Evolutionary conservation across 805 yeast genomes (phyloP), one percentile per base, ranked within the genome.

Genomic region (Metschnikowia chrysomelidarum): DNA sequence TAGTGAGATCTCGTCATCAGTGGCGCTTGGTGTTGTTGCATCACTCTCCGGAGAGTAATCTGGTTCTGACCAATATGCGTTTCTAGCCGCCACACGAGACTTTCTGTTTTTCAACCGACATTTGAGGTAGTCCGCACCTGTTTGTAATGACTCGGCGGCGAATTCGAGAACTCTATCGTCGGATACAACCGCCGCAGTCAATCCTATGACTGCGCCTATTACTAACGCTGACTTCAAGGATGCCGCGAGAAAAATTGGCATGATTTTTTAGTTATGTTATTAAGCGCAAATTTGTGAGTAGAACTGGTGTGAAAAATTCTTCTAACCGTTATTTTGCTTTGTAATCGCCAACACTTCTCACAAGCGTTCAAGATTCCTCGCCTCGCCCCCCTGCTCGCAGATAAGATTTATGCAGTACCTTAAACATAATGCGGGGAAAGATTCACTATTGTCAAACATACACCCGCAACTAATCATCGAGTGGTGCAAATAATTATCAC

Each of bases 171-270:
- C 29, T 19, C 27, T 30, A 13, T 45, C 49, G 18, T 45, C 42
- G 7, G 47, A 34, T 8, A 39, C 19, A 14, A 44, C 26, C 14
- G 49, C 49, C 16, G 36, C 43, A 8, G 40, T 22, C 21, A 42
- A 41, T 5, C 47, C 49, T 11, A 45, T 16, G 14, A 41, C 14
- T 15, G 44, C 44, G 22, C 49, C 49, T 7, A 35, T 6, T 16
- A 40, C 24, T 21, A 45, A 32, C 2, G 49, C 49, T 2, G 40
- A 30, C 37, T 45, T 45, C n/a, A 41, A 33, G 7, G 46, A 28
- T 9, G 36, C 32, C 2, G 49, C 38, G 10, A 42, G 7, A 16
- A 39, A 39, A 11, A 45, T 15, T 17, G 40, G 40, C 40, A 30
- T 36, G n/a, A n/a, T n/a, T n/a, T n/a, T n/a, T n/a, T n/a, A n/a